Evolutionary conservation across 805 yeast species (phyloP).

Genomic region (Yamadazyma ubonensis): DNA sequence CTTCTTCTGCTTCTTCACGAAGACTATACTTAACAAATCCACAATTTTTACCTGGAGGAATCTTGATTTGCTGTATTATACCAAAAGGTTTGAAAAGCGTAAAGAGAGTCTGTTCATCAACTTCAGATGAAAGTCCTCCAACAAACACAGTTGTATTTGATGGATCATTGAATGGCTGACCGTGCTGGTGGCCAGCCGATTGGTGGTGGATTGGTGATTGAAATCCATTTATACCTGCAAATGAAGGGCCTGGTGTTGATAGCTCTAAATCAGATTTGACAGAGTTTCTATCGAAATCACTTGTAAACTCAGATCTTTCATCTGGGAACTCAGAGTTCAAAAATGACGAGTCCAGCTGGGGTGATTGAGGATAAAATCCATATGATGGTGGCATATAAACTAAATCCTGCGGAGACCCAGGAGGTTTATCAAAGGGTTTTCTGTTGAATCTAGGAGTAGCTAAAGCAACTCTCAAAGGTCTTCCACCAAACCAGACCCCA

Average conservation of each 20-base stretch:
- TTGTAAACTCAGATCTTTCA: neutral
- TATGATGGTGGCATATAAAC: conserved; percentile 19
- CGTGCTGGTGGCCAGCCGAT: conserved; percentile 8
- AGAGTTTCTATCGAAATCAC: neutral
- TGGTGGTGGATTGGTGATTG: conserved; percentile 2
- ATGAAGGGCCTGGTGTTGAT: neutral
- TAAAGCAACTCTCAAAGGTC: conserved; percentile 72
- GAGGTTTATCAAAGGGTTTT: conserved; percentile 1
- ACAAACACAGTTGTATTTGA: conserved; percentile 75
- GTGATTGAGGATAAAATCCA: conserved; percentile 12
- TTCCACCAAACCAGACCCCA: conserved; percentile 77
- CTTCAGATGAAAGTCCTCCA: conserved; percentile 69
- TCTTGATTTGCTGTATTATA: conserved; percentile 62
- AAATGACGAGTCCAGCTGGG: neutral
- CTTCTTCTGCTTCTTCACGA: conserved; percentile 79
- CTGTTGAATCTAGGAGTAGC: conserved; percentile 65
- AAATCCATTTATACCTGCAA: conserved; percentile 2
- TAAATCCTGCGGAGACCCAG: conserved; percentile 13
- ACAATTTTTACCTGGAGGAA: conserved; percentile 80
- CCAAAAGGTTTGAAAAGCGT: conserved; percentile 74
- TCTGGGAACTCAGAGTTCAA: neutral
- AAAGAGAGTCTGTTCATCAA: conserved; percentile 58
- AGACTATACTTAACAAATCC: conserved; percentile 84
- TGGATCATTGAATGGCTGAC: conserved; percentile 48
- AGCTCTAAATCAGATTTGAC: neutral